These are phyloP conservation scores for Tephrocybe rancida DNA, from an alignment of 768 basidiomycete species.

Conservation along the genomic window DNA sequence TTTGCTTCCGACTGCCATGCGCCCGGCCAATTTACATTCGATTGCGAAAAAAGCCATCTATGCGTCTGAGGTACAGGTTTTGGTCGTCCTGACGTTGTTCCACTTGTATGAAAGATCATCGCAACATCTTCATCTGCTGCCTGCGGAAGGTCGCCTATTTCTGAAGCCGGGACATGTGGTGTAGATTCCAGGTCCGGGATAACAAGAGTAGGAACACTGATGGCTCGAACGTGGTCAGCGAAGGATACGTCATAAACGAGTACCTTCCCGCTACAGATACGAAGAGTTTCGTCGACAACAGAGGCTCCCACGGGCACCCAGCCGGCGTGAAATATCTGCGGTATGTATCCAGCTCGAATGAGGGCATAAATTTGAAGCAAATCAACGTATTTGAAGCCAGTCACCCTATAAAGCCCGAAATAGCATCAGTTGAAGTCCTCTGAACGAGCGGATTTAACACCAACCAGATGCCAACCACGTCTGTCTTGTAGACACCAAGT, in stretches of 20 bases:
- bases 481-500: not conserved
- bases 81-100: conserved; percentile 11
- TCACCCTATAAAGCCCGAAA: not conserved
- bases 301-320: conserved; percentile 1
- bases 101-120: conserved; percentile 14
- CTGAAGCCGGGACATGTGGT: not conserved
- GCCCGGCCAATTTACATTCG: conserved; percentile 3
- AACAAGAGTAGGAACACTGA: not conserved
- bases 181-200: not conserved
- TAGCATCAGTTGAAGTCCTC: too few species aligned
- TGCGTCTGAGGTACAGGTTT: conserved; percentile 11
- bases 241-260: conserved; percentile 5
- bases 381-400: conserved; percentile 2
- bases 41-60: conserved; percentile 7
- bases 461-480: conserved; percentile 11
- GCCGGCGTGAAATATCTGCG: conserved; percentile 7
- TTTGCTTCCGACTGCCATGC: conserved; percentile 7
- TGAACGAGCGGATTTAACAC: not conserved
- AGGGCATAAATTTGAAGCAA: conserved; percentile 6
- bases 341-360: conserved; percentile 4
- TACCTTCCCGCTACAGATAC: not conserved
- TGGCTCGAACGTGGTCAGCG: not conserved
- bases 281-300: conserved; percentile 5
- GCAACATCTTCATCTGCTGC: conserved; percentile 5
- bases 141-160: not conserved